A percentile compares a stretch with the other conserved stretches of the same genome.
These are phyloP conservation scores for Macrophomina tecta DNA, from an alignment of 2,329 filamentous ascomycete genomes.

Conservation along the genomic window DNA sequence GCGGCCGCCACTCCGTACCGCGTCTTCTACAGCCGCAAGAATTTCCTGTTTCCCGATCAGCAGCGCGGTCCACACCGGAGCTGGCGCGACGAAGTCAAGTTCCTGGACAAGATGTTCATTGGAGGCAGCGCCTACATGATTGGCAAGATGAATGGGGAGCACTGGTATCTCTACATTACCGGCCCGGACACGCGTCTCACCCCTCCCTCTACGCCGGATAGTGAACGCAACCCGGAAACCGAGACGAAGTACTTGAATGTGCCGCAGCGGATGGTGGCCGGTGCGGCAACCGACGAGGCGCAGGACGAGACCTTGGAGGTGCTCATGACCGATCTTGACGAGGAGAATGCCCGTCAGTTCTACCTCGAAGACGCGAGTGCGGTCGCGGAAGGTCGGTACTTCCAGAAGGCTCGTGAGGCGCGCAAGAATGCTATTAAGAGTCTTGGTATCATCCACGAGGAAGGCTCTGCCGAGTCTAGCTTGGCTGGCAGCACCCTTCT, in stretches of 20 bases:
- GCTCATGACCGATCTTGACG: slow-evolving; percentile 72
- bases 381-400: slow-evolving; percentile 82
- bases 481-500: slow-evolving; percentile 44
- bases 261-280: slow-evolving; percentile 60
- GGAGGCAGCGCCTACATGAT: slow-evolving; percentile 99
- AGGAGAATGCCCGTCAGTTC: slow-evolving; percentile 70
- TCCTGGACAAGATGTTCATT: slow-evolving; percentile 87
- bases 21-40: slow-evolving; percentile 99
- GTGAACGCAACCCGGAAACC: slow-evolving; percentile 55
- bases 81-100: slow-evolving; percentile 96
- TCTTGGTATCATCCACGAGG: slow-evolving; percentile 65
- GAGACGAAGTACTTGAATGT: slow-evolving; percentile 65
- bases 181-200: slow-evolving; percentile 81
- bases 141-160: slow-evolving; percentile 99
- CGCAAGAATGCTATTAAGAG: slow-evolving; percentile 65
- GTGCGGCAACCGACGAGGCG: slow-evolving; percentile 53
- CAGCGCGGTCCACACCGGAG: slow-evolving; percentile 94
- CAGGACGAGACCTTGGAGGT: slow-evolving; percentile 78
- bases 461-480: slow-evolving; percentile 48
- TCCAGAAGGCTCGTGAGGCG: slow-evolving; percentile 69
- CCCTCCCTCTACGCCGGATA: slow-evolving; percentile 76
- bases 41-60: slow-evolving; percentile 93
- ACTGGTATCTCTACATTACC: slow-evolving; percentile 98
- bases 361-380: slow-evolving; percentile 83
- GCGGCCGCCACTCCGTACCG: slow-evolving; percentile 88